Percentiles rank a stretch among this genome's conserved stretches.
Evolutionary conservation across 31 red algal species (phyloP).

Genomic region (Odonthalia washingtoniensis): DNA sequence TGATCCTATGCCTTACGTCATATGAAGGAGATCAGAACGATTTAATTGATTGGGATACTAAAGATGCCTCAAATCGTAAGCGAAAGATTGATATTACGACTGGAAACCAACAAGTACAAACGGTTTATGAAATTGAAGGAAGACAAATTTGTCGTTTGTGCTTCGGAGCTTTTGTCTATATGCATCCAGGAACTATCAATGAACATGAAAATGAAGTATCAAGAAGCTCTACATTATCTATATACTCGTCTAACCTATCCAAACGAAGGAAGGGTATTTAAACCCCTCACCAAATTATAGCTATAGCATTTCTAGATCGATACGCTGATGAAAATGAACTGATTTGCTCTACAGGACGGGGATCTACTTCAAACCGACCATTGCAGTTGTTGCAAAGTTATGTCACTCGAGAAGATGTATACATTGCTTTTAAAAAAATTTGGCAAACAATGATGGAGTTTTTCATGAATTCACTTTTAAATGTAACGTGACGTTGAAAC

Average conservation of each 20-base stretch:
- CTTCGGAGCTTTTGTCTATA: slow-evolving; percentile 8
- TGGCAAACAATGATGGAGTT: slow-evolving; percentile 16
- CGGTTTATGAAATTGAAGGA: slow-evolving; percentile 8
- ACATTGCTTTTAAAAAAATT: neutral
- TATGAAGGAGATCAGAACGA: no score
- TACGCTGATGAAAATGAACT: slow-evolving; percentile 24
- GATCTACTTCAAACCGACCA: neutral
- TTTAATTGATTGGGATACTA: no score
- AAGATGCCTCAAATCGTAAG: no score
- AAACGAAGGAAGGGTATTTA: neutral
- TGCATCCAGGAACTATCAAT: slow-evolving; percentile 13
- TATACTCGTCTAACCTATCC: neutral
- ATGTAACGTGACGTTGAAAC: no score
- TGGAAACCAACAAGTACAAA: no score
- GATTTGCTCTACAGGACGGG: slow-evolving; percentile 41
- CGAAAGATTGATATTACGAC: no score
- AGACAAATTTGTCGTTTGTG: neutral
- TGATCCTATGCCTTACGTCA: no score
- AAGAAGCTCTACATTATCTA: neutral
- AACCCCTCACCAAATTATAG: slow-evolving; percentile 6
- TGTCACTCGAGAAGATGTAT: slow-evolving; percentile 1
- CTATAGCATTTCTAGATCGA: slow-evolving; percentile 17
- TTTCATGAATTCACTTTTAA: neutral
- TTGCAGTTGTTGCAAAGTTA: slow-evolving; percentile 27
- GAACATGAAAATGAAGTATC: neutral